These are phyloP conservation scores for Termitomyces sp. DNA, from an alignment of 1,284 basidiomycete species.

Conservation along the genomic window DNA sequence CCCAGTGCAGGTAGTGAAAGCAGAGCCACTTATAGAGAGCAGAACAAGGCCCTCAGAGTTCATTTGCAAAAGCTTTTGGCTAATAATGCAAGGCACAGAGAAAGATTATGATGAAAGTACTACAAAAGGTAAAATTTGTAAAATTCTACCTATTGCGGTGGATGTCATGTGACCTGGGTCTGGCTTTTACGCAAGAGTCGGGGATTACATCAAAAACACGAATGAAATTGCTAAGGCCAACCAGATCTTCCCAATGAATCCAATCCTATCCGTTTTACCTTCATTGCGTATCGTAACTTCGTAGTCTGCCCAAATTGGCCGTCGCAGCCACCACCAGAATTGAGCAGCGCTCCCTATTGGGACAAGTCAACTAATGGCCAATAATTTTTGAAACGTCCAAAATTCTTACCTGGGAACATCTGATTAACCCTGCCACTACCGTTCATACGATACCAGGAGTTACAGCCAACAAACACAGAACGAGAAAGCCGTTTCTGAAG, in stretches of 20 bases:
- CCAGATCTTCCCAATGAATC: neutral
- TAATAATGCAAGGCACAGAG: too few relatives aligned
- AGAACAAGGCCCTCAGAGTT: too few relatives aligned
- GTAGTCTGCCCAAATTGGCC: neutral
- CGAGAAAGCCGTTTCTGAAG: slow-evolving; percentile 31
- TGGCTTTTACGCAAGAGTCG: too few relatives aligned
- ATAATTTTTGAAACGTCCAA: neutral
- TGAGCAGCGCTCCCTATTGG: neutral
- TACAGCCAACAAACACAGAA: slow-evolving; percentile 34
- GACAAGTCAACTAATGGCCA: neutral
- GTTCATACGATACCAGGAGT: slow-evolving; percentile 36
- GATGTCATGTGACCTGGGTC: too few relatives aligned
- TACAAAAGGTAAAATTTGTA: too few relatives aligned
- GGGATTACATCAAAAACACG: too few relatives aligned
- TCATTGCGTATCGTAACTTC: neutral
- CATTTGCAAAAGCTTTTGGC: too few relatives aligned
- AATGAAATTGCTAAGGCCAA: neutral
- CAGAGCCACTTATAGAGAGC: too few relatives aligned
- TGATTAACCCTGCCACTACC: slow-evolving; percentile 28
- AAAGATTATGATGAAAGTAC: too few relatives aligned
- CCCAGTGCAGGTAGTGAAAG: too few relatives aligned
- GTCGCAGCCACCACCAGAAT: slow-evolving; percentile 2
- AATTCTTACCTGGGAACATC: slow-evolving; percentile 35
- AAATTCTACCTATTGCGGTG: too few relatives aligned
- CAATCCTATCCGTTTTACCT: neutral